Evolutionary conservation across 2,329 filamentous ascomycete species (phyloP).

Genomic region (Colletotrichum agaves): DNA sequence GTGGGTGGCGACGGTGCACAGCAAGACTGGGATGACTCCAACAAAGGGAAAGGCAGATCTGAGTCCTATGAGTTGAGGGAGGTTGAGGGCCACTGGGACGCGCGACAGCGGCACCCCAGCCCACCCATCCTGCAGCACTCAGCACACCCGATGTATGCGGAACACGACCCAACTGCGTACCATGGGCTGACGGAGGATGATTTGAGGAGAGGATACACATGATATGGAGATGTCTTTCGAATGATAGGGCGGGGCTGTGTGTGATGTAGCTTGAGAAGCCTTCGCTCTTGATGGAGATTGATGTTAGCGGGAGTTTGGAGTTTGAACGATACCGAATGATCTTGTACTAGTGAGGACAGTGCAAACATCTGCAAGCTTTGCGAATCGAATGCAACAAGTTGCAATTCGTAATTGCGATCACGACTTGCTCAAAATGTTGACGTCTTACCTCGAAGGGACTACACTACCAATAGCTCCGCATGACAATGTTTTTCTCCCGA

Average conservation of each 20-base stretch:
- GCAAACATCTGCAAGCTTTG: not conserved
- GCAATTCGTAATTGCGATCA: too few species aligned
- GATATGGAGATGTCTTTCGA: not conserved
- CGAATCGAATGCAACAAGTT: too few species aligned
- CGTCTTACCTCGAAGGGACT: not conserved
- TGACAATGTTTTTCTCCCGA: not conserved
- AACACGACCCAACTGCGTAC: conserved; percentile 39
- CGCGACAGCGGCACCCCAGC: conserved; percentile 40
- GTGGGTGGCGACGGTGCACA: conserved; percentile 52
- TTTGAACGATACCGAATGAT: conserved; percentile 8
- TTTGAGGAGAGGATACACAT: conserved; percentile 18
- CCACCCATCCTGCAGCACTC: conserved; percentile 59
- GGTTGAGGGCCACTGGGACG: conserved; percentile 51
- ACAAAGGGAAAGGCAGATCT: conserved; percentile 55
- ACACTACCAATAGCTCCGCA: not conserved
- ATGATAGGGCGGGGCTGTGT: not conserved
- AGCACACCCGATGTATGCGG: conserved; percentile 46
- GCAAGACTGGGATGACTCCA: conserved; percentile 40
- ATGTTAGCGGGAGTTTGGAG: conserved; percentile 37
- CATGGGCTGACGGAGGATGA: conserved; percentile 39
- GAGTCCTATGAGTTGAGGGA: conserved; percentile 63
- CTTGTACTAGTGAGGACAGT: not conserved
- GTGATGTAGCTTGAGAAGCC: not conserved
- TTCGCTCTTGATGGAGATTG: not conserved
- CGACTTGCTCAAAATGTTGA: too few species aligned